These are phyloP conservation scores for Babesia ovis DNA, from an alignment of 169 alveolate species.

Conservation along the genomic window DNA sequence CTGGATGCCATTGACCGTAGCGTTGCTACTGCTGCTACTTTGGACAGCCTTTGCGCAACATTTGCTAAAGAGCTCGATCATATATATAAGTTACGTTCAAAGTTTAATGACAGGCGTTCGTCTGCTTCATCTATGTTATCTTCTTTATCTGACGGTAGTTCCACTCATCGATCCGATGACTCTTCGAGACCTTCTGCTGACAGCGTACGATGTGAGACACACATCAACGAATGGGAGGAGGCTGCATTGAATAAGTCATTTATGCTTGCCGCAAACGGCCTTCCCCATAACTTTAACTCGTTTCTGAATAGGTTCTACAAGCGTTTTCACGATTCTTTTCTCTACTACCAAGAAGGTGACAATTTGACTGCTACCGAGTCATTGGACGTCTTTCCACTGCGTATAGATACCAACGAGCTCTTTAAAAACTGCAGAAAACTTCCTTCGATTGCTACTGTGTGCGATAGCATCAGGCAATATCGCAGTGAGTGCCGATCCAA, in stretches of 20 bases:
- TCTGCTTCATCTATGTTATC: background rate
- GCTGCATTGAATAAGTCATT: constrained; percentile 2
- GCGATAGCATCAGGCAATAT: constrained; percentile 4
- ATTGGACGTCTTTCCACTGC: background rate
- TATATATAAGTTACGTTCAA: background rate
- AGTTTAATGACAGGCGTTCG: no score
- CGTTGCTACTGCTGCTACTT: background rate
- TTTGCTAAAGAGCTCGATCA: background rate
- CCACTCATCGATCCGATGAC: background rate
- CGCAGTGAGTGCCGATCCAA: constrained; percentile 21
- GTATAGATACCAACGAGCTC: constrained; percentile 1
- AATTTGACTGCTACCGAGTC: background rate
- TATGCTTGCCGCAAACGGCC: background rate
- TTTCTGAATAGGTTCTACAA: background rate
- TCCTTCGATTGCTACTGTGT: constrained; percentile 2
- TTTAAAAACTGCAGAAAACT: background rate
- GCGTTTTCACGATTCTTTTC: constrained; percentile 4
- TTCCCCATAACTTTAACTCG: background rate
- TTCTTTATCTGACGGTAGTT: background rate
- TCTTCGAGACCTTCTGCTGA: background rate
- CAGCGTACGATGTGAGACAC: background rate
- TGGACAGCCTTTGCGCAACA: background rate
- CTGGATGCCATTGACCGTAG: constrained; percentile 22
- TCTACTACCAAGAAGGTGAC: constrained; percentile 4
- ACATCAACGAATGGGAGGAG: constrained; percentile 6